Percentiles rank a stretch among this genome's conserved stretches.
Evolutionary conservation across 768 basidiomycete genomes (phyloP).

Genomic region (Wakefieldia striispora): DNA sequence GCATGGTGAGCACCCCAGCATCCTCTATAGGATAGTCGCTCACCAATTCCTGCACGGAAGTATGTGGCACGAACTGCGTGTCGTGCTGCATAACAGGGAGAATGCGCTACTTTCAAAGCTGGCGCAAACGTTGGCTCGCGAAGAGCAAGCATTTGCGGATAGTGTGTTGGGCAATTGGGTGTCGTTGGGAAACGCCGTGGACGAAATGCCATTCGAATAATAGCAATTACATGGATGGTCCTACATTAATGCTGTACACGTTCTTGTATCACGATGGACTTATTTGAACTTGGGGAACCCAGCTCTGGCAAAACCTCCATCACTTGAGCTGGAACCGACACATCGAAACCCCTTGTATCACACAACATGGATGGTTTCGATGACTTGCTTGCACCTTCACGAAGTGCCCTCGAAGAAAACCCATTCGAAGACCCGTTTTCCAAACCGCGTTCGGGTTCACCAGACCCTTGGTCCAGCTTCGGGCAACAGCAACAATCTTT

Average conservation of each 20-base stretch:
- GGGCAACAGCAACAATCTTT: conserved; percentile 35
- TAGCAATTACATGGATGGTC: background rate
- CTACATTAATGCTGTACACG: conserved; percentile 10
- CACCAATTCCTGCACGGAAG: conserved; percentile 36
- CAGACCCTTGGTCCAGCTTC: conserved; percentile 75
- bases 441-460: conserved; percentile 59
- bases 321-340: too few species aligned
- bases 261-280: conserved; percentile 12
- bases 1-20: conserved; percentile 57
- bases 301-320: background rate
- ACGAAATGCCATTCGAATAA: conserved; percentile 86
- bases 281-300: conserved; percentile 5
- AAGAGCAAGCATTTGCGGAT: conserved; percentile 69
- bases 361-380: conserved; percentile 71
- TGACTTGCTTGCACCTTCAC: conserved; percentile 65
- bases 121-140: conserved; percentile 68
- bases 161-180: conserved; percentile 70
- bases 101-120: conserved; percentile 75
- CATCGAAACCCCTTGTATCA: background rate
- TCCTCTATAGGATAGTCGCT: background rate
- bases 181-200: conserved; percentile 64
- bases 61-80: conserved; percentile 95
- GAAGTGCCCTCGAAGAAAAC: conserved; percentile 64
- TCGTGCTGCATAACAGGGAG: conserved; percentile 88
- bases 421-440: conserved; percentile 74